phyloP scores from a whole-genome alignment of 768 basidiomycete species.

The Phanerochaete carnosa region DNA sequence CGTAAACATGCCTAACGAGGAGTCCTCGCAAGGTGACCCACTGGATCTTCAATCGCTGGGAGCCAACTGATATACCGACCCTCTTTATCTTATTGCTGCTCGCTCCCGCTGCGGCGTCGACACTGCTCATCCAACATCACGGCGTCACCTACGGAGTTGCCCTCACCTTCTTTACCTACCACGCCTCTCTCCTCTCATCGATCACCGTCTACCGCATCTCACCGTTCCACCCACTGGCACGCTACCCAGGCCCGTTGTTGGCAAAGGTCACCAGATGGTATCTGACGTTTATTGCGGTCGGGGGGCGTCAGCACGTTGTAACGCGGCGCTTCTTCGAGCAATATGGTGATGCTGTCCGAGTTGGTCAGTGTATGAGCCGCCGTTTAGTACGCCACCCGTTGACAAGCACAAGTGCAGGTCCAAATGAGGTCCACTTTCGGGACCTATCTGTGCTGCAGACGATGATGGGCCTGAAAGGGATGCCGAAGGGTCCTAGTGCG shows the following conservation, averaged over 20 bases:
- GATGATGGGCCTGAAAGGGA: slow-evolving; percentile 20
- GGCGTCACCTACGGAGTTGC: background rate
- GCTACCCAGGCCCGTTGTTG: slow-evolving; percentile 20
- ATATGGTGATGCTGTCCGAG: slow-evolving; percentile 22
- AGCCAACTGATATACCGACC: background rate
- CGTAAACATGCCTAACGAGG: too few relatives aligned
- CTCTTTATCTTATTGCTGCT: background rate
- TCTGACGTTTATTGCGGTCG: slow-evolving; percentile 5
- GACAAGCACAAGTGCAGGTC: slow-evolving; percentile 15
- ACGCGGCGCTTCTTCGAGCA: slow-evolving; percentile 17
- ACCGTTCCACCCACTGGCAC: slow-evolving; percentile 23
- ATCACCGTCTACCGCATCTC: slow-evolving; percentile 22
- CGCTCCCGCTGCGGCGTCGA: background rate
- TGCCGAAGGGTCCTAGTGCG: slow-evolving; percentile 24
- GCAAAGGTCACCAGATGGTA: slow-evolving; percentile 19
- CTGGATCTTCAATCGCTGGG: too few relatives aligned
- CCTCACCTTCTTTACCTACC: background rate
- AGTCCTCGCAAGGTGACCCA: too few relatives aligned
- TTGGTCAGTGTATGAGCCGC: slow-evolving; percentile 19
- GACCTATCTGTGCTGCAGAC: slow-evolving; percentile 16
- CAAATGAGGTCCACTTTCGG: slow-evolving; percentile 21
- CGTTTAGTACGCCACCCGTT: too few relatives aligned
- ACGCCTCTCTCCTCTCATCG: slow-evolving; percentile 10
- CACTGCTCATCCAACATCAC: background rate
- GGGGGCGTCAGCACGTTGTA: slow-evolving; percentile 16